phyloP scores from a whole-genome alignment of 108 stramenopile species.

The Phaeodactylum tricornutum region DNA sequence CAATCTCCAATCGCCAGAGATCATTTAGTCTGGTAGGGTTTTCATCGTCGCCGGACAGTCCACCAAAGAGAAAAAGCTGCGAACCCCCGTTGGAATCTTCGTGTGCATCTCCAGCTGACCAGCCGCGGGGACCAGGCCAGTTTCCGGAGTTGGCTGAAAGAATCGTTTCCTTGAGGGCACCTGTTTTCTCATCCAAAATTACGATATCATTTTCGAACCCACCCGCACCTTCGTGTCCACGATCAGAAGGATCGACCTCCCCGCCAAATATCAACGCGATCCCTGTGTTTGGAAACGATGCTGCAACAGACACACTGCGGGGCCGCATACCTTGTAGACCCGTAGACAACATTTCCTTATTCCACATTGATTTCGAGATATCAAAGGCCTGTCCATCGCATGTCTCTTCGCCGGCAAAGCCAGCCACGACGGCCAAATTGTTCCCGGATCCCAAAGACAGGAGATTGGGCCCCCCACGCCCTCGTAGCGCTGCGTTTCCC shows the following conservation, averaged over 20 bases:
- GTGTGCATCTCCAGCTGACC: slow-evolving; percentile 30
- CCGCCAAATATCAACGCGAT: slow-evolving; percentile 52
- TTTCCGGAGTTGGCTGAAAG: background rate
- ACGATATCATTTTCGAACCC: slow-evolving; percentile 53
- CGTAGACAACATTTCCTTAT: slow-evolving; percentile 5
- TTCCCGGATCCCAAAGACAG: slow-evolving; percentile 18
- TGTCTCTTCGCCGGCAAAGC: slow-evolving; percentile 58
- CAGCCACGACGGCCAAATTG: slow-evolving; percentile 34
- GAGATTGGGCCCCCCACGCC: slow-evolving; percentile 54
- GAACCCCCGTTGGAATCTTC: slow-evolving; percentile 5
- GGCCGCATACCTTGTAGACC: slow-evolving; percentile 27
- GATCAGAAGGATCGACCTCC: slow-evolving; percentile 54
- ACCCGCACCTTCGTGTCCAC: slow-evolving; percentile 65
- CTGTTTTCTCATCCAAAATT: slow-evolving; percentile 22
- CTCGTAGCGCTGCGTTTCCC: slow-evolving; percentile 10
- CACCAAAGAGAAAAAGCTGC: slow-evolving; percentile 46
- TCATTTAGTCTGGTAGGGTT: slow-evolving; percentile 37
- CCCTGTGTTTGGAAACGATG: slow-evolving; percentile 22
- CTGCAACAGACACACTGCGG: slow-evolving; percentile 45
- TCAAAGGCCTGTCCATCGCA: slow-evolving; percentile 50
- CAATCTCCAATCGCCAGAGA: slow-evolving; percentile 31
- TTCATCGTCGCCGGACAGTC: slow-evolving; percentile 51
- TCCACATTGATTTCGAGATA: slow-evolving; percentile 15
- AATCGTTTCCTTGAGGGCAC: slow-evolving; percentile 9
- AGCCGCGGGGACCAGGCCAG: slow-evolving; percentile 43